Evolutionary conservation across 129 eudicot species (phyloP).

Genomic region (Centaurea solstitialis): DNA sequence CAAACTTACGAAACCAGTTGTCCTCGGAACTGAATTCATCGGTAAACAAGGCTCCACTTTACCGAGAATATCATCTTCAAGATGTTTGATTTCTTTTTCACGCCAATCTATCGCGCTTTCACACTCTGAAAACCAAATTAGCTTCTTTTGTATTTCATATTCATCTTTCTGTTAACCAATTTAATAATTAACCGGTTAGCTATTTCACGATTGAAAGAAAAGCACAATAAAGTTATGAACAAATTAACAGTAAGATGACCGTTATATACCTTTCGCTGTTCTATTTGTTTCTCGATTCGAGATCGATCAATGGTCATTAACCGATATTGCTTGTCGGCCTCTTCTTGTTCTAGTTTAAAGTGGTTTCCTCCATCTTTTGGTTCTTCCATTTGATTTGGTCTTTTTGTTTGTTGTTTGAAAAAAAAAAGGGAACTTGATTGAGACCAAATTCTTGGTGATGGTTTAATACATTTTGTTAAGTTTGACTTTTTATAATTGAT

Average conservation of each 20-base stretch:
- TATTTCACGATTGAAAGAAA: not conserved
- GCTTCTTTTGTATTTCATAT: slow-evolving; percentile 10
- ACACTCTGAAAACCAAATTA: not conserved
- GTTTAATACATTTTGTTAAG: too few relatives aligned
- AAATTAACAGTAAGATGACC: not conserved
- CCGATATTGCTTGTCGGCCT: slow-evolving; percentile 9
- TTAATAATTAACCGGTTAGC: not conserved
- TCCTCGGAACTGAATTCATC: not conserved
- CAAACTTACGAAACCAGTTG: not conserved
- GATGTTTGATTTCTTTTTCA: not conserved
- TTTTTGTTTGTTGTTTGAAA: too few relatives aligned
- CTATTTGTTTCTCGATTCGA: slow-evolving; percentile 2
- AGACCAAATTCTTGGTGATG: too few relatives aligned
- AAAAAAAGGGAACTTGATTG: too few relatives aligned
- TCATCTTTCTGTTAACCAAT: slow-evolving; percentile 7
- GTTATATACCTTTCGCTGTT: slow-evolving; percentile 6
- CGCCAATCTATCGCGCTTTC: not conserved
- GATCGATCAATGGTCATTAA: not conserved
- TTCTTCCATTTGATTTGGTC: too few relatives aligned
- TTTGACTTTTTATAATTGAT: too few relatives aligned
- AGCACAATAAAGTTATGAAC: not conserved
- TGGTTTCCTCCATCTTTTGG: too few relatives aligned
- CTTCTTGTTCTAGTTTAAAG: not conserved
- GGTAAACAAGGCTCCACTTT: not conserved
- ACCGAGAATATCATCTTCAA: not conserved